phyloP scores from a whole-genome alignment of 2,329 filamentous ascomycete genomes.

The Pestalotiopsis sp. region DNA sequence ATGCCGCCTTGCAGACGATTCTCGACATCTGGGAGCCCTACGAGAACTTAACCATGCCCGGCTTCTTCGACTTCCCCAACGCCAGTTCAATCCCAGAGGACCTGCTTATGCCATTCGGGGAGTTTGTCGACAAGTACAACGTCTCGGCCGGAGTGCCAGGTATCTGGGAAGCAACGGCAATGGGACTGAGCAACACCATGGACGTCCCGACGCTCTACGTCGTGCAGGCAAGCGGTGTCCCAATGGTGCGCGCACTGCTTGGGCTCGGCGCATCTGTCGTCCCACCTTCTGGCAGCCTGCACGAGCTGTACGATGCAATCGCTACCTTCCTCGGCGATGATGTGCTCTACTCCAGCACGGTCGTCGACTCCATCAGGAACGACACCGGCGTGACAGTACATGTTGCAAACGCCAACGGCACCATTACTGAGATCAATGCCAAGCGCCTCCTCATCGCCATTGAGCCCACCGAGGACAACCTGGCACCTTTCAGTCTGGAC shows the following conservation, averaged over 20 bases:
- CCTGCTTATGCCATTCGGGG: conserved; percentile 47
- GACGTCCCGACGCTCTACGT: conserved; percentile 45
- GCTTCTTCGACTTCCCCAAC: conserved; percentile 39
- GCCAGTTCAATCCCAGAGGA: conserved; percentile 41
- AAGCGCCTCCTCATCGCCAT: conserved; percentile 38
- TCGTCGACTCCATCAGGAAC: conserved; percentile 30
- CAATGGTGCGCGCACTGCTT: conserved; percentile 25
- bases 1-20: conserved; percentile 15
- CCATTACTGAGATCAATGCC: conserved; percentile 28
- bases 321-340: conserved; percentile 35
- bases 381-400: conserved; percentile 32
- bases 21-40: conserved; percentile 25
- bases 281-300: conserved; percentile 37
- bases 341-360: conserved; percentile 37
- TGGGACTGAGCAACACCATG: conserved; percentile 48
- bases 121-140: conserved; percentile 50
- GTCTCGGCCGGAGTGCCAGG: conserved; percentile 44
- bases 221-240: conserved; percentile 41
- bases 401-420: conserved; percentile 12
- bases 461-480: conserved; percentile 33
- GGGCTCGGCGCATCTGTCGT: conserved; percentile 31
- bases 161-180: conserved; percentile 37
- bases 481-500: conserved; percentile 35
- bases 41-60: conserved; percentile 4
- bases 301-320: conserved; percentile 42